A percentile compares a stretch with the other conserved stretches of the same genome.
Evolutionary conservation across 106 monocot genomes (phyloP).

Genomic region (Allium fistulosum): DNA sequence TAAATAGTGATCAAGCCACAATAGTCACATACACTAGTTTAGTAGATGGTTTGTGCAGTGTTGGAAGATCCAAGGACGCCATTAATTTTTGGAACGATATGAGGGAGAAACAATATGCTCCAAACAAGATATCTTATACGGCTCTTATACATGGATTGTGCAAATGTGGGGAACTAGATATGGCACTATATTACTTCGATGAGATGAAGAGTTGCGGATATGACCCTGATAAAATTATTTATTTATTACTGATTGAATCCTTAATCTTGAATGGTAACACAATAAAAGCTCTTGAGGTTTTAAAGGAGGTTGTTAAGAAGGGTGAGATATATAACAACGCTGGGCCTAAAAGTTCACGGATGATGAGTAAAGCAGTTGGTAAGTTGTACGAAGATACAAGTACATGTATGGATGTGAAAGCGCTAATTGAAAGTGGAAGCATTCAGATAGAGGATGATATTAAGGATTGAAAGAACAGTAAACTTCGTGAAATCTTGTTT

Average conservation of each 20-base stretch:
- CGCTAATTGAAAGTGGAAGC: slow-evolving; percentile 25
- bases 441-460: slow-evolving; percentile 8
- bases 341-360: slow-evolving; percentile 26
- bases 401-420: slow-evolving; percentile 31
- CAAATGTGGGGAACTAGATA: slow-evolving; percentile 49
- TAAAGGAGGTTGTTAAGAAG: slow-evolving; percentile 48
- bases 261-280: slow-evolving; percentile 41
- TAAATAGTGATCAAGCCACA: slow-evolving; percentile 39
- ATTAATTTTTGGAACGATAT: slow-evolving; percentile 51
- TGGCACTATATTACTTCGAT: slow-evolving; percentile 41
- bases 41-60: slow-evolving; percentile 64
- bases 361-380: slow-evolving; percentile 36
- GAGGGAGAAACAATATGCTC: slow-evolving; percentile 51
- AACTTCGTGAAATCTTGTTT: background rate
- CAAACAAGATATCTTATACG: slow-evolving; percentile 52
- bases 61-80: slow-evolving; percentile 46
- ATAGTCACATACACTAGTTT: slow-evolving; percentile 54
- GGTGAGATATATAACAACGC: background rate
- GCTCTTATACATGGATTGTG: slow-evolving; percentile 68
- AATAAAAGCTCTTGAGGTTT: slow-evolving; percentile 40
- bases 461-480: slow-evolving; percentile 13
- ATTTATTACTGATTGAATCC: slow-evolving; percentile 44
- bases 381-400: slow-evolving; percentile 29
- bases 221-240: slow-evolving; percentile 40
- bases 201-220: slow-evolving; percentile 50